phyloP scores from a whole-genome alignment of 2,329 filamentous ascomycete genomes.

The Fusarium fracticaudum region DNA sequence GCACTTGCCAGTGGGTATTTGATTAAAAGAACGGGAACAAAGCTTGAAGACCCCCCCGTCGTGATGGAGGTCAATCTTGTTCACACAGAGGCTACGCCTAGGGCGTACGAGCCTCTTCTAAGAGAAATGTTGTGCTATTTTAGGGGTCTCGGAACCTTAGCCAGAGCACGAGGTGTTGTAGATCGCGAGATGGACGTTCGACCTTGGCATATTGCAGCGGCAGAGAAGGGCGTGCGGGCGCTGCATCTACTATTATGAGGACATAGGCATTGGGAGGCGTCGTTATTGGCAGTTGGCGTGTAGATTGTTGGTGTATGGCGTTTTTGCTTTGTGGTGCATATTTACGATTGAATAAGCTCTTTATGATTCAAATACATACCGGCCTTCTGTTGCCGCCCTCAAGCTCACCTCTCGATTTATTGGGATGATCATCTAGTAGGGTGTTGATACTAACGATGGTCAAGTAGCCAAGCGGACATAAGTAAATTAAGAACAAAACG shows the following conservation, averaged over 20 bases:
- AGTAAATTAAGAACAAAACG: background rate
- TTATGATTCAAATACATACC: slow-evolving; percentile 8
- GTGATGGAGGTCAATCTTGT: slow-evolving; percentile 73
- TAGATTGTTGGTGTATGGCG: slow-evolving; percentile 28
- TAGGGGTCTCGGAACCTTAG: slow-evolving; percentile 73
- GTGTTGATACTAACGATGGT: background rate
- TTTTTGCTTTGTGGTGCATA: slow-evolving; percentile 23
- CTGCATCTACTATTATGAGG: slow-evolving; percentile 71
- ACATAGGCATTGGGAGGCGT: slow-evolving; percentile 27
- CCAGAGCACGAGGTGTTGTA: slow-evolving; percentile 71
- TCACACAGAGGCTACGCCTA: slow-evolving; percentile 61
- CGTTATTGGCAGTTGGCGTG: slow-evolving; percentile 6
- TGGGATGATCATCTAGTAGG: background rate
- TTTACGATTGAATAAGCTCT: slow-evolving; percentile 12
- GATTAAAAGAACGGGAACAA: slow-evolving; percentile 68
- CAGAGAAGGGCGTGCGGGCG: slow-evolving; percentile 73
- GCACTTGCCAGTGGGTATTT: slow-evolving; percentile 72
- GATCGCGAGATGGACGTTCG: slow-evolving; percentile 68
- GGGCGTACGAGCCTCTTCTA: slow-evolving; percentile 70
- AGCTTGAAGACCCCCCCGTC: slow-evolving; percentile 66
- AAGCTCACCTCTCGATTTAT: background rate
- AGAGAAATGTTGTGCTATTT: slow-evolving; percentile 77
- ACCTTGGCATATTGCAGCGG: slow-evolving; percentile 81
- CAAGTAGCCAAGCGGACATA: background rate
- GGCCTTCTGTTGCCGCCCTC: background rate